Percentiles rank a stretch among this genome's conserved stretches.
phyloP scores from a whole-genome alignment of 1,139 yeast genomes.

The Kodamaea fungicola region DNA sequence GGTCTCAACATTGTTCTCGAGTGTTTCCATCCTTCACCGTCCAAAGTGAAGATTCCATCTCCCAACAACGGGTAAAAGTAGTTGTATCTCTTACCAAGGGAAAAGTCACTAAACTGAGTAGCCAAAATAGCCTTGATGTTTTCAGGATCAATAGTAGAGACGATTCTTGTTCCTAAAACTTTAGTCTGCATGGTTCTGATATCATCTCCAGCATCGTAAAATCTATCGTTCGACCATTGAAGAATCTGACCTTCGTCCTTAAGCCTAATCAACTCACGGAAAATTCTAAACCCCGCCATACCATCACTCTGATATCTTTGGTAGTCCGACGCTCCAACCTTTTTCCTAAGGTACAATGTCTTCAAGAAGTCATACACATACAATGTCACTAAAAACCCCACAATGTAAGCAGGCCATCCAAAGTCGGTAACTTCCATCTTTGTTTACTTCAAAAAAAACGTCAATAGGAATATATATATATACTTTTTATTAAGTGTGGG shows the following conservation, averaged over 20 bases:
- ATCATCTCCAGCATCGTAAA: constrained; percentile 1
- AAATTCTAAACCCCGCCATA: constrained; percentile 9
- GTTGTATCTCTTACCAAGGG: constrained; percentile 21
- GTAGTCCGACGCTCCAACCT: constrained; percentile 4
- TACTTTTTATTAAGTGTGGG: too few relatives aligned
- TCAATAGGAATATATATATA: too few relatives aligned
- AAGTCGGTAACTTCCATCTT: neutral
- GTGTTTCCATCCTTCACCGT: constrained; percentile 57
- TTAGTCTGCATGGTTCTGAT: constrained; percentile 14
- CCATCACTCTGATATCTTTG: constrained; percentile 4
- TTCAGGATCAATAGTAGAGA: constrained; percentile 20
- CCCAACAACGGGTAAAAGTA: constrained; percentile 20
- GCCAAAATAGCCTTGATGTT: constrained; percentile 23
- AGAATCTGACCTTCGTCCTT: constrained; percentile 11
- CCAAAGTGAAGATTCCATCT: constrained; percentile 55
- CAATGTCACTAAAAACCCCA: constrained; percentile 3
- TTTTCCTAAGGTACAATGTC: constrained; percentile 2
- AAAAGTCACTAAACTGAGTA: constrained; percentile 22
- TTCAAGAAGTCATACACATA: neutral
- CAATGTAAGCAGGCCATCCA: constrained; percentile 1
- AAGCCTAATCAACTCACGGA: constrained; percentile 5
- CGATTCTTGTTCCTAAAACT: constrained; percentile 31
- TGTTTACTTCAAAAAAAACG: too few relatives aligned
- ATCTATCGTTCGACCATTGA: constrained; percentile 7
- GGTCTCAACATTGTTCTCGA: constrained; percentile 58